Percentiles rank a stretch among this genome's conserved stretches.
Evolutionary conservation across 768 basidiomycete species (phyloP).

Genomic region (Rhizopogon sp.): DNA sequence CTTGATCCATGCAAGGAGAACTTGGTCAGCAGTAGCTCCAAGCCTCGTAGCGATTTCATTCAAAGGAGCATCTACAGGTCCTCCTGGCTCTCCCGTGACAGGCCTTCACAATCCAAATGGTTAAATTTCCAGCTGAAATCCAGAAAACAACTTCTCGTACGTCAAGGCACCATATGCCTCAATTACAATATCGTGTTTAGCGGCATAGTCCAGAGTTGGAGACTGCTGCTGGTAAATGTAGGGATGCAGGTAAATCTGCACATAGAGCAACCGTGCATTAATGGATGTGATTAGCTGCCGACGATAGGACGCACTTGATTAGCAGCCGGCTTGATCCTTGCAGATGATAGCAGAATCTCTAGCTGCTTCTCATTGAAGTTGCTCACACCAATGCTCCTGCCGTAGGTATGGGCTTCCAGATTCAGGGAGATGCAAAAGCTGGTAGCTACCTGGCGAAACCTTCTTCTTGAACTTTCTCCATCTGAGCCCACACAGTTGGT

Average conservation of each 20-base stretch:
- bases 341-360: slow-evolving; percentile 48
- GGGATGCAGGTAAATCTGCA: slow-evolving; percentile 63
- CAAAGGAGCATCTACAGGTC: slow-evolving; percentile 59
- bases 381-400: slow-evolving; percentile 68
- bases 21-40: slow-evolving; percentile 54
- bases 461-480: slow-evolving; percentile 52
- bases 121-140: neutral
- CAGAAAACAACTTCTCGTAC: slow-evolving; percentile 29
- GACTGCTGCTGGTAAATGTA: slow-evolving; percentile 56
- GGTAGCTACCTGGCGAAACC: slow-evolving; percentile 50
- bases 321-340: slow-evolving; percentile 58
- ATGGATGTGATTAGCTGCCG: neutral
- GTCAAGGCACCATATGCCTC: slow-evolving; percentile 70
- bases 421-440: neutral
- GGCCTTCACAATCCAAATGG: slow-evolving; percentile 35
- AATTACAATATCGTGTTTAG: slow-evolving; percentile 54
- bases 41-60: slow-evolving; percentile 46
- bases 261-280: neutral
- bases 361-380: slow-evolving; percentile 60
- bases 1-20: slow-evolving; percentile 69
- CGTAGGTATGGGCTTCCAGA: neutral
- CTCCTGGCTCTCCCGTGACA: slow-evolving; percentile 52
- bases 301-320: slow-evolving; percentile 49
- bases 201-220: slow-evolving; percentile 52
- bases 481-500: slow-evolving; percentile 55